These are phyloP conservation scores for Lupinus albus DNA, from an alignment of 306 rosid genomes.

Conservation along the genomic window DNA sequence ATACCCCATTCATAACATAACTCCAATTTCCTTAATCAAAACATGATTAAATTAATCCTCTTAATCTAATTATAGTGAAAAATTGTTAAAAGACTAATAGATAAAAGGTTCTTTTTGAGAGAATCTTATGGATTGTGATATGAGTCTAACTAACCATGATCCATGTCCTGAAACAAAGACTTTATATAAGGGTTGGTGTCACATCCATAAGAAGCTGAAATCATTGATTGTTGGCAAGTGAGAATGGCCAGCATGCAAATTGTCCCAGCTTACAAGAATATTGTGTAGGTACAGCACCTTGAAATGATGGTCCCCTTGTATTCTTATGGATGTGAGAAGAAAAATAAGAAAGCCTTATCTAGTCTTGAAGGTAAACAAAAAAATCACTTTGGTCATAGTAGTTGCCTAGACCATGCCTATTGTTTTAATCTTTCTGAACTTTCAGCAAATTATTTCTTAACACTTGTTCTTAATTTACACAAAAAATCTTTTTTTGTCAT, in stretches of 20 bases:
- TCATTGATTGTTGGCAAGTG: conserved; percentile 14
- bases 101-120: conserved; percentile 13
- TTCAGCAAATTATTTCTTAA: neutral
- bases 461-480: neutral
- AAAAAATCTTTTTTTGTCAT: neutral
- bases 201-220: conserved; percentile 28
- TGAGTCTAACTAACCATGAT: conserved; percentile 30
- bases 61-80: conserved; percentile 18
- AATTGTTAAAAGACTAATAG: neutral
- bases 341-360: conserved; percentile 70
- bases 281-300: conserved; percentile 79
- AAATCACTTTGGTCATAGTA: neutral
- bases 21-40: conserved; percentile 38
- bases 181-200: conserved; percentile 36
- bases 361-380: conserved; percentile 64
- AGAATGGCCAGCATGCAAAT: conserved; percentile 73
- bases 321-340: conserved; percentile 84
- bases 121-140: conserved; percentile 36
- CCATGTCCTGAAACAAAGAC: conserved; percentile 32
- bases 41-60: conserved; percentile 22
- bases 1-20: conserved; percentile 13
- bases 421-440: neutral
- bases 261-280: conserved; percentile 57
- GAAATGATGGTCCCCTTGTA: conserved; percentile 93
- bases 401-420: neutral